Evolutionary conservation across 257 asterid genomes (phyloP), one percentile per base, ranked within the genome.

Genomic region (Gentiana straminea): DNA sequence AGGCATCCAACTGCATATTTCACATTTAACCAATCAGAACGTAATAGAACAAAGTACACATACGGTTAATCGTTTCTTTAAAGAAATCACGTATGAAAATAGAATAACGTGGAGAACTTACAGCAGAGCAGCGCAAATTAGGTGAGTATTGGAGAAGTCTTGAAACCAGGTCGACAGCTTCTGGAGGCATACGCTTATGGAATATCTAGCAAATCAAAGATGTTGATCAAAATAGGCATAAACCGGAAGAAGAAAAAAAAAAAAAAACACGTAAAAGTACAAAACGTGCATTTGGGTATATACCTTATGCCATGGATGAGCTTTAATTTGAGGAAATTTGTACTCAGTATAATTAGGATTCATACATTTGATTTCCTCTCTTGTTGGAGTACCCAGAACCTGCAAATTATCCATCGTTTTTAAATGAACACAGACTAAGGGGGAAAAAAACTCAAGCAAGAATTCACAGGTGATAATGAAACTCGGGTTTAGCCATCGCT

Each of bases 241-340:
- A 8, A 9, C 13, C 49, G 12, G 15, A 12, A 13, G n/a, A 13
- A 15, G 10, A n/a, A 7, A 2, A 33, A 54, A 45, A 37, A 39
- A 51, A 57, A 35, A 11, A 50, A 38, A 8, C 0, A 24, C 24
- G 24, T 24, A 24, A 24, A 24, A 24, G 24, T 24, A 24, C 24
- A 24, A 24, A 44, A 13, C 0, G 4, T 55, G 39, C 6, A 52
- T 44, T 36, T 33, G 34, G 12, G 13, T 37, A 48, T 38, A 38
- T 62, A 80, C 86, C 86, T 80, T 80, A 70, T 80, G 83, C 86
- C 86, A 80, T 15, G 86, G 86, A 71, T 79, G 86, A 52, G 86
- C 83, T 70, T 79, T 79, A 62, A 79, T 76, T 68, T 76, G 86
- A 4, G 86, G 86, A 55, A 77, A 80, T 63, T 77, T 80, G 68